Conservation (phyloP, 1,284 basidiomycete genomes). For the Porodaedalea pini region DNA sequence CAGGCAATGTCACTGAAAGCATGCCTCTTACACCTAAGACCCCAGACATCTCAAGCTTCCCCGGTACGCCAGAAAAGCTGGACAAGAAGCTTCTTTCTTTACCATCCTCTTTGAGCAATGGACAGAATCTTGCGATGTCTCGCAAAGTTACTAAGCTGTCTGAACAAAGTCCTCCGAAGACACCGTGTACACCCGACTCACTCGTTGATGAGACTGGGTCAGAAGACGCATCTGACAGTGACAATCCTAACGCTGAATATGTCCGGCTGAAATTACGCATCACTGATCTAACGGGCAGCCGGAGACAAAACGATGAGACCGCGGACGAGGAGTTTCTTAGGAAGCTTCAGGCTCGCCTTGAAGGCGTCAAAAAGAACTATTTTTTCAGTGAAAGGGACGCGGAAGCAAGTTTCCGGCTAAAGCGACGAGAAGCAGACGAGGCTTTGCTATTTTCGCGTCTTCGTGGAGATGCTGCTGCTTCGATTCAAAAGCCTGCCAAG, state of each 20-base stretch:
- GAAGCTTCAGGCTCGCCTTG: conserved; percentile 51
- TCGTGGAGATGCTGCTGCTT: conserved; percentile 2
- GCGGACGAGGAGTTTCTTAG: conserved; percentile 40
- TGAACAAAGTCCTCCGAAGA: neutral
- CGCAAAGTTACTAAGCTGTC: neutral
- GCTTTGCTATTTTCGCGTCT: conserved; percentile 9
- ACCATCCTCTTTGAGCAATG: neutral
- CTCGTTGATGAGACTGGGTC: neutral
- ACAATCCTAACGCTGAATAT: conserved; percentile 63
- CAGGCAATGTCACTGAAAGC: conserved; percentile 12
- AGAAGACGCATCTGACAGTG: conserved; percentile 35
- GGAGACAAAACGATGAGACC: conserved; percentile 32
- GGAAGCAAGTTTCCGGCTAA: conserved; percentile 52
- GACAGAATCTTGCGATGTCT: neutral
- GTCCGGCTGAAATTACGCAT: conserved; percentile 56
- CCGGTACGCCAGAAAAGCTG: conserved; percentile 11
- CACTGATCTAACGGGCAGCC: conserved; percentile 39
- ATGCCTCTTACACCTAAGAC: conserved; percentile 34
- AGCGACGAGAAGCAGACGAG: conserved; percentile 44
- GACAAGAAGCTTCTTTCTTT: neutral
- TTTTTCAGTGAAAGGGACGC: conserved; percentile 74
- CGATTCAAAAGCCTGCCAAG: neutral
- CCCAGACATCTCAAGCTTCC: conserved; percentile 14
- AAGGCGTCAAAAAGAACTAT: conserved; percentile 61
- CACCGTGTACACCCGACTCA: neutral